Conservation (phyloP, 139 green algal species). For the Astrephomene gubernaculifera region DNA sequence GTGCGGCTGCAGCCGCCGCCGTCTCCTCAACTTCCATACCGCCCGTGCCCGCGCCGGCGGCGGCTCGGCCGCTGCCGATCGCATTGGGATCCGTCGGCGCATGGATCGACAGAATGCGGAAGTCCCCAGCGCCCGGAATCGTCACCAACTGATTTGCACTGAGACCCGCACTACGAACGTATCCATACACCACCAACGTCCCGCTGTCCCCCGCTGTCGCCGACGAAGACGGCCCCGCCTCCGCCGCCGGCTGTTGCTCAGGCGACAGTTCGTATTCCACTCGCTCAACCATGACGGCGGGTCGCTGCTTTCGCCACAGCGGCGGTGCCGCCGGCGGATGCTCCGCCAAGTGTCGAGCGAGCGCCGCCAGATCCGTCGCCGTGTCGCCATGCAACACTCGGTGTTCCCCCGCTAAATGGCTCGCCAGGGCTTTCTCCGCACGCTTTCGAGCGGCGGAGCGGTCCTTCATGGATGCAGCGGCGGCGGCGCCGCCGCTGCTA, state of each 20-base stretch:
- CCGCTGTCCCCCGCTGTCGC: slow-evolving; percentile 46
- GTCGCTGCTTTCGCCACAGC: slow-evolving; percentile 82
- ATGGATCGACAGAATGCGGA: slow-evolving; percentile 77
- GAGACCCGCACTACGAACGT: slow-evolving; percentile 75
- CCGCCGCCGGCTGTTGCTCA: slow-evolving; percentile 3
- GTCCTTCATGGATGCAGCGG: slow-evolving; percentile 70
- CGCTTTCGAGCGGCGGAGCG: slow-evolving; percentile 82
- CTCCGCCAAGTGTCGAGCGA: slow-evolving; percentile 82
- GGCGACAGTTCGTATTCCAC: slow-evolving; percentile 53
- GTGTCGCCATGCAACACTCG: slow-evolving; percentile 69
- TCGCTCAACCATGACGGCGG: slow-evolving; percentile 74
- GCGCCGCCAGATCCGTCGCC: slow-evolving; percentile 60
- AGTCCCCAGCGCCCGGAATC: slow-evolving; percentile 85
- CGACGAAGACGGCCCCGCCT: neutral
- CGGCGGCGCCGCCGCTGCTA: slow-evolving; percentile 1
- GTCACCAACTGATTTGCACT: slow-evolving; percentile 83
- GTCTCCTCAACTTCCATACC: slow-evolving; percentile 42
- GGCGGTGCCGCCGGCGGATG: slow-evolving; percentile 53
- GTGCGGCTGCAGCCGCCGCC: neutral
- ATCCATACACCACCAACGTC: slow-evolving; percentile 71
- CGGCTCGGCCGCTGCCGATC: neutral
- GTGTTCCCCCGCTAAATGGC: slow-evolving; percentile 68
- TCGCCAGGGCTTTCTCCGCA: slow-evolving; percentile 68
- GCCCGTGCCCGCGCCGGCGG: slow-evolving; percentile 12
- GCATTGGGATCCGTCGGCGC: slow-evolving; percentile 48